These are phyloP conservation scores for Clavaria fumosa DNA, from an alignment of 768 basidiomycete genomes.

Conservation along the genomic window DNA sequence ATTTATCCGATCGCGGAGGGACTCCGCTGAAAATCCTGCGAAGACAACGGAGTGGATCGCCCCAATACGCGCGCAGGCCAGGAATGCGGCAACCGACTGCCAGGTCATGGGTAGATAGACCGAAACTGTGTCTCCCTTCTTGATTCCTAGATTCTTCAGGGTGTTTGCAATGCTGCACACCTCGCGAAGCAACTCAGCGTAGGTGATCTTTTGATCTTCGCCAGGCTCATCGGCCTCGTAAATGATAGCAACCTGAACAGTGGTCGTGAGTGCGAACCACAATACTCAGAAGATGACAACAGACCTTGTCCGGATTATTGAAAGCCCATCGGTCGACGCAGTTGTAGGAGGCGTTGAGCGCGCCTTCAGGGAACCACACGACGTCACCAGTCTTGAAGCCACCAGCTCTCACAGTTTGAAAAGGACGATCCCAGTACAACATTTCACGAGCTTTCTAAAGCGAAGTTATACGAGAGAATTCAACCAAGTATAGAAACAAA, in stretches of 20 bases:
- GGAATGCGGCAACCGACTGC: slow-evolving; percentile 93
- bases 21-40: slow-evolving; percentile 92
- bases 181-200: slow-evolving; percentile 76
- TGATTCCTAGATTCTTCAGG: slow-evolving; percentile 76
- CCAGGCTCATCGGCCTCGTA: slow-evolving; percentile 95
- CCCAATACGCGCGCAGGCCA: slow-evolving; percentile 94
- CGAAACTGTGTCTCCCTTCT: slow-evolving; percentile 92
- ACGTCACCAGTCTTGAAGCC: slow-evolving; percentile 77
- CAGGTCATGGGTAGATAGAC: slow-evolving; percentile 89
- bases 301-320: slow-evolving; percentile 67
- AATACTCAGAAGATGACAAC: slow-evolving; percentile 2
- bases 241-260: slow-evolving; percentile 73
- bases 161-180: slow-evolving; percentile 86
- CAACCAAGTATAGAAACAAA: neutral
- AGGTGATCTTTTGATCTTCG: slow-evolving; percentile 62
- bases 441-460: slow-evolving; percentile 53
- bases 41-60: slow-evolving; percentile 96
- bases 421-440: slow-evolving; percentile 79
- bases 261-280: neutral
- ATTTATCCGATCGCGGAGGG: slow-evolving; percentile 78
- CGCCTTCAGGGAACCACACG: slow-evolving; percentile 94
- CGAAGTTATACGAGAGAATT: slow-evolving; percentile 1
- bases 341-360: slow-evolving; percentile 88
- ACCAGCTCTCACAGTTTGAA: slow-evolving; percentile 75
- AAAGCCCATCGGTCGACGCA: slow-evolving; percentile 96